Percentiles rank a stretch among this genome's conserved stretches.
phyloP scores from a whole-genome alignment of 2,329 filamentous ascomycete species.

The Onygena corvina region DNA sequence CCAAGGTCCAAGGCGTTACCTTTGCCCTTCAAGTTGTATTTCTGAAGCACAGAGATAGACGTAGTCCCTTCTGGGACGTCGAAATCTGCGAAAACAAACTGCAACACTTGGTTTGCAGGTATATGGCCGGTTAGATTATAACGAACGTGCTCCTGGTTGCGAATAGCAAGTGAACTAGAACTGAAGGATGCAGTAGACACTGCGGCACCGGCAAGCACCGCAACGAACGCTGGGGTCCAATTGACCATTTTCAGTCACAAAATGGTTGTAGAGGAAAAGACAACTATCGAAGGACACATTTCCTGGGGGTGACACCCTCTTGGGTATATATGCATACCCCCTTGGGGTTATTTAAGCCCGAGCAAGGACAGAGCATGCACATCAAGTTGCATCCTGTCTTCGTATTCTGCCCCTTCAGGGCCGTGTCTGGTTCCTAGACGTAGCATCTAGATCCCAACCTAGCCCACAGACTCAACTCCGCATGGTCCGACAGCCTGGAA shows the following conservation, averaged over 20 bases:
- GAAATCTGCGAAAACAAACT: constrained; percentile 19
- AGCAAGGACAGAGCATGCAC: not conserved
- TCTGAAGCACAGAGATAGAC: constrained; percentile 17
- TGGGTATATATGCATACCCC: not conserved
- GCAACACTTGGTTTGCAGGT: constrained; percentile 15
- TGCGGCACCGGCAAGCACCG: not conserved
- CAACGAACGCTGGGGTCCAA: not conserved
- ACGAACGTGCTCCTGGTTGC: constrained; percentile 8
- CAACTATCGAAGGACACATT: not conserved
- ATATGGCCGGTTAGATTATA: constrained; percentile 17
- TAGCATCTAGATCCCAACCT: not conserved
- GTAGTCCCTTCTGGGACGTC: constrained; percentile 15
- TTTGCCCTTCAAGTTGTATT: constrained; percentile 15
- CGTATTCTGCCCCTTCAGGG: not conserved
- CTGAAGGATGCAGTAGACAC: not conserved
- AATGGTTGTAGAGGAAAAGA: not conserved
- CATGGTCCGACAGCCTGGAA: not conserved
- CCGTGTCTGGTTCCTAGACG: not conserved
- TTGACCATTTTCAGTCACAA: not conserved
- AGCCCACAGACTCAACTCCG: not conserved
- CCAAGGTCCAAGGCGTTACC: constrained; percentile 19
- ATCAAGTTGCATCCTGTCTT: not conserved
- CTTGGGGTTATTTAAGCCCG: not conserved
- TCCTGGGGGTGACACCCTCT: no score
- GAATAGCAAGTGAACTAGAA: not conserved